Base-by-base conservation (phyloP, 129 eudicot genomes). In the Ambrosia trifida region DNA sequence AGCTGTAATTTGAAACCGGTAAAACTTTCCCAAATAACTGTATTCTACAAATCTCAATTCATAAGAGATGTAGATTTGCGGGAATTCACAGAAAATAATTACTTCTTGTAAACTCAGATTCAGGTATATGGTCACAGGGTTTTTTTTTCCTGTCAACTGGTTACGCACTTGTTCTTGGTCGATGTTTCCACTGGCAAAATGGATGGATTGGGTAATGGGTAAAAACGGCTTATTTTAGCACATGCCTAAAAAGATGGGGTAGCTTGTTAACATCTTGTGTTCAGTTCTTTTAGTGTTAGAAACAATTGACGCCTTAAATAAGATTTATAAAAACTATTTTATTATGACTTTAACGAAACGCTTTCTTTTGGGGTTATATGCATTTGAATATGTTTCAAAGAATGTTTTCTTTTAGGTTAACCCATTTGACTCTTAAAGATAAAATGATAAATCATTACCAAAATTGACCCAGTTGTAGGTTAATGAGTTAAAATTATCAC, bases 1-100 rank as follows among this genome's bases (percentile, higher is more conserved):
- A 66, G 60, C 59, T 45, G 73, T 56, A 41, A 62, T 6, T 66
- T 43, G 33, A 41, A 61, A 17, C 24, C 16, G 64, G 46, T 43
- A 45, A 45, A 62, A 49, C 50, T 49, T 49, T 47, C 35, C 49
- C 5, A 17, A 9, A 30, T 9, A 19, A 43, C 36, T 12, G 28
- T n/a, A 7, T 9, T 4, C 35, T 24, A 24, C 28, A 24, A 24
- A 24, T 24, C 28, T 19, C 41, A 57, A 43, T 30, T 57, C 54
- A 20, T 17, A 28, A 71, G 32, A 56, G 52, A 13, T 40, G 66
- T 20, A 13, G 19, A 24, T 40, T 49, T 69, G 74, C 51, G 58
- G 35, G 16, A 57, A 28, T 50, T 17, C 8, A 50, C 10, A 57
- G 8, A 30, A 24, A 24, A 57, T 57, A 57, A 11, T 20, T 20